Evolutionary conservation across 208 protist genomes (phyloP).

Genomic region (Crithidia bombi): DNA sequence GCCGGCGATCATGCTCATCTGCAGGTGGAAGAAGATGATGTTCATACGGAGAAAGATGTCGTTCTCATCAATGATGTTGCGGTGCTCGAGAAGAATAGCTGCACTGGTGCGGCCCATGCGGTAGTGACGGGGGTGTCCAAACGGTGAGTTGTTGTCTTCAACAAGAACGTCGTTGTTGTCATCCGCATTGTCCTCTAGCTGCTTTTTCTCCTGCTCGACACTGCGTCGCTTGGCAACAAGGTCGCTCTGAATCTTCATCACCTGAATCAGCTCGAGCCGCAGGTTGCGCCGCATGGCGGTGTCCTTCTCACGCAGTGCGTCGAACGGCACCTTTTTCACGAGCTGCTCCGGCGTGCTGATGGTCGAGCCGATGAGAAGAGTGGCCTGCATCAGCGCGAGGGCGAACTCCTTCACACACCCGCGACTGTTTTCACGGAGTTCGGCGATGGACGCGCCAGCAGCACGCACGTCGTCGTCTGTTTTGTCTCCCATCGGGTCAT

Average conservation of each 20-base stretch:
- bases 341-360: conserved; percentile 40
- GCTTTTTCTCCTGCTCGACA: conserved; percentile 7
- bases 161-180: not conserved
- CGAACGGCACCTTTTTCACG: conserved; percentile 41
- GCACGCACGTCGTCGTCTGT: not conserved
- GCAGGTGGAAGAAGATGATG: conserved; percentile 37
- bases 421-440: conserved; percentile 34
- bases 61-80: conserved; percentile 27
- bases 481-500: not conserved
- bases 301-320: conserved; percentile 37
- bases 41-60: conserved; percentile 44
- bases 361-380: conserved; percentile 29
- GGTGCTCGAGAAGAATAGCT: conserved; percentile 22
- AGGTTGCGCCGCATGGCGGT: conserved; percentile 45
- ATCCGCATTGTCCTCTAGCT: conserved; percentile 13
- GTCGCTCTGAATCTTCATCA: conserved; percentile 19
- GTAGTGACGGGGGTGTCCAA: conserved; percentile 12
- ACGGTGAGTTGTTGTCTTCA: conserved; percentile 5
- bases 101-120: conserved; percentile 14
- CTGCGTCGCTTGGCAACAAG: conserved; percentile 3
- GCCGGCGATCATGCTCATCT: conserved; percentile 43
- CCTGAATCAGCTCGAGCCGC: conserved; percentile 38
- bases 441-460: conserved; percentile 7
- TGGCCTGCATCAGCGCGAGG: conserved; percentile 19
- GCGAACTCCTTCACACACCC: conserved; percentile 34